Evolutionary conservation across 2,329 filamentous ascomycete species (phyloP).

Genomic region (Chaetomium sp.): DNA sequence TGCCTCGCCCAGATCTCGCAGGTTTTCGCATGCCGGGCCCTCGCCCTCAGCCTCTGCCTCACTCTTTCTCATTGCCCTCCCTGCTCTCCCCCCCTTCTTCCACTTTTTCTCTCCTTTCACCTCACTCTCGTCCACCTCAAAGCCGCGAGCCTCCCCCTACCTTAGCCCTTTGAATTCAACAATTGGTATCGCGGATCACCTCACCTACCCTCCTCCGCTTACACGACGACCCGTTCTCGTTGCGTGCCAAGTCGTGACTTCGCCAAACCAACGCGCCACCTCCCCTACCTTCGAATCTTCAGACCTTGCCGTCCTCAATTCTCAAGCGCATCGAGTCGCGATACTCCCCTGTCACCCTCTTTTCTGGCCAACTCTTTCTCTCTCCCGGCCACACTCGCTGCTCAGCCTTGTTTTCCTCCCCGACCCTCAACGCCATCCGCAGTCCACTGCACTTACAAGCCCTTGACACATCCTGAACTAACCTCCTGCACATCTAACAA

Average conservation of each 20-base stretch:
- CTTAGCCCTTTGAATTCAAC: background rate
- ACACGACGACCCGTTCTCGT: constrained; percentile 17
- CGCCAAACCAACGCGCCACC: constrained; percentile 10
- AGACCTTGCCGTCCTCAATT: constrained; percentile 14
- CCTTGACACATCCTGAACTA: constrained; percentile 29
- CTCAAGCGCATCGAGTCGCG: constrained; percentile 2
- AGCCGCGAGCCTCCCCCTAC: constrained; percentile 2
- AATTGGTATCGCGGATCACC: constrained; percentile 5
- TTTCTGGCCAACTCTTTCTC: constrained; percentile 32
- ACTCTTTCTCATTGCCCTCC: constrained; percentile 32
- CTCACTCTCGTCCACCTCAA: constrained; percentile 14
- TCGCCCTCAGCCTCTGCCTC: constrained; percentile 30
- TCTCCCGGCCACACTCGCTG: constrained; percentile 27
- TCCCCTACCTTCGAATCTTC: background rate
- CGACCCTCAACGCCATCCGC: constrained; percentile 11
- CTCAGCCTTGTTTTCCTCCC: constrained; percentile 14
- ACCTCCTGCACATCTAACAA: constrained; percentile 35
- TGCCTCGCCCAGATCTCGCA: constrained; percentile 33
- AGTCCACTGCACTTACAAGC: constrained; percentile 22
- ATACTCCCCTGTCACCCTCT: constrained; percentile 24
- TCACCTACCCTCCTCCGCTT: constrained; percentile 17
- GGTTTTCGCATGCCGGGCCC: constrained; percentile 32
- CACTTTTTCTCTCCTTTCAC: constrained; percentile 36
- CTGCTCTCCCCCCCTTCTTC: constrained; percentile 27
- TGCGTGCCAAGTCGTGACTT: constrained; percentile 18